Base-by-base conservation (phyloP, 139 green algal species). In the Trebouxia sp. region DNA sequence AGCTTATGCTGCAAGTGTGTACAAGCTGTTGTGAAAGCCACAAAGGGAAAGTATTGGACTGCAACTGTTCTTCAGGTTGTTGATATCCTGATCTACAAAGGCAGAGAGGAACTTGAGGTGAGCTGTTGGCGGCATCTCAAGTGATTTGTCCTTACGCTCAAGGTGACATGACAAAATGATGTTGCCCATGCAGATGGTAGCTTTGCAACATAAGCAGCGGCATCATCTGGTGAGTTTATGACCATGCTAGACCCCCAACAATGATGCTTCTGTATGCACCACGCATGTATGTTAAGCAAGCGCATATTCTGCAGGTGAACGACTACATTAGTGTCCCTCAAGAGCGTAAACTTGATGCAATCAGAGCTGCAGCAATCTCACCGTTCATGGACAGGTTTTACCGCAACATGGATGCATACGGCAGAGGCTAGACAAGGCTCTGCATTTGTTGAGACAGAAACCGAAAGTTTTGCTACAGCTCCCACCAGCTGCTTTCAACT, bases 31-130 rank as follows among this genome's bases (percentile, higher is more conserved):
- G 4, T 22, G 26, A 28, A 58, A 9, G 50, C 4, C 1, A 43
- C 37, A 47, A 28, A 20, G 26, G 0, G 8, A 48, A 62, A 22
- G 30, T 6, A 5, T 42, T 17, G 15, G 5, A 41, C 14, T 39
- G 6, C n/a, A 43, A 38, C n/a, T n/a, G 5, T 62, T 37, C 5
- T 76, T 53, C 84, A 94, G 89, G 92, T 91, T 0, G 67, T 95
- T 32, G 91, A 97, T 74, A 65, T 95, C 37, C 82, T 97, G 6
- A 91, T 97, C 41, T 97, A 95, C 87, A 97, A 97, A 80, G 93
- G 91, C 8, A 82, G 92, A 4, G 92, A 96, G 75, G 93, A 97
- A 83, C 82, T 97, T n/a, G 93, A 97, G 90, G 91, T 94, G 26
- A 43, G 85, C 32, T 66, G 8, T 15, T 65, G 24, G 74, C n/a